A percentile compares a stretch with the other conserved stretches of the same genome.
Evolutionary conservation across 2,329 filamentous ascomycete species (phyloP).

Genomic region (Monilinia polystroma): DNA sequence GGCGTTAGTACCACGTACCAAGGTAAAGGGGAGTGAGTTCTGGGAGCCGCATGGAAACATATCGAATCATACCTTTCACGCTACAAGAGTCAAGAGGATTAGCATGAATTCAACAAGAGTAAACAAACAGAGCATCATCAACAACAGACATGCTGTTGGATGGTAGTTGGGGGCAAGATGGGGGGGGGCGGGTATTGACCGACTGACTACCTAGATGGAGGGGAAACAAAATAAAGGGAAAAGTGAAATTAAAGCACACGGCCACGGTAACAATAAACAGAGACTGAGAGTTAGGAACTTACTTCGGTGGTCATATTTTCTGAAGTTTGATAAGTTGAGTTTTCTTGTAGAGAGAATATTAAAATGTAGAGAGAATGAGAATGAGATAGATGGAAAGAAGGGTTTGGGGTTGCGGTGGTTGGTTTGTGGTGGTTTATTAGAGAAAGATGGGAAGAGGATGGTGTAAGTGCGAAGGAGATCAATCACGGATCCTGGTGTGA

Average conservation of each 20-base stretch:
- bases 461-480: conserved; percentile 4
- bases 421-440: too few relatives aligned
- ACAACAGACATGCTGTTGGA: conserved; percentile 25
- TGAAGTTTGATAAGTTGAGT: conserved; percentile 11
- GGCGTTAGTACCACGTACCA: conserved; percentile 31
- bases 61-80: conserved; percentile 40
- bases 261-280: conserved; percentile 22
- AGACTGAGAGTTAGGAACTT: conserved; percentile 31
- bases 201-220: conserved; percentile 2
- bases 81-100: conserved; percentile 32
- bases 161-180: conserved; percentile 27
- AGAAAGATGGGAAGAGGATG: not conserved
- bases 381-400: not conserved
- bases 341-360: conserved; percentile 25
- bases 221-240: conserved; percentile 22
- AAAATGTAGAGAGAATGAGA: not conserved
- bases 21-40: conserved; percentile 20
- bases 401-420: too few relatives aligned
- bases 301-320: conserved; percentile 42
- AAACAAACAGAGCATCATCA: conserved; percentile 1
- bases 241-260: conserved; percentile 10
- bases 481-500: conserved; percentile 17
- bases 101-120: conserved; percentile 30
- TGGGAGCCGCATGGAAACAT: conserved; percentile 21
- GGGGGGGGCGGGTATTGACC: too few relatives aligned